These are phyloP conservation scores for Trichosporon faecale DNA, from an alignment of 1,284 basidiomycete species.

Conservation along the genomic window DNA sequence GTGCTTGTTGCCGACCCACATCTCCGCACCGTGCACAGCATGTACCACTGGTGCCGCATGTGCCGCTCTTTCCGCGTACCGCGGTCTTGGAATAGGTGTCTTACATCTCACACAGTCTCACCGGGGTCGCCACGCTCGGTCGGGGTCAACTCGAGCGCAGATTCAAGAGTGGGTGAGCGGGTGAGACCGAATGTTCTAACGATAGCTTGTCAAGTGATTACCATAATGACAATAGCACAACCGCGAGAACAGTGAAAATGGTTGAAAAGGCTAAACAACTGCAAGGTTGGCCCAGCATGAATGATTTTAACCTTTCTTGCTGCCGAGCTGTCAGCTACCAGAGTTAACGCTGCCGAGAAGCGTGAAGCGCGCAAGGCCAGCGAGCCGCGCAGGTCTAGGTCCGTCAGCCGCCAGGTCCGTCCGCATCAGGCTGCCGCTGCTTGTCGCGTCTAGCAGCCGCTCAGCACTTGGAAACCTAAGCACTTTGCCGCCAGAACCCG, in stretches of 20 bases:
- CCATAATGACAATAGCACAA: no score
- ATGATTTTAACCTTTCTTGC: not conserved
- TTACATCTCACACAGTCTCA: not conserved
- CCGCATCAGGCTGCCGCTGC: not conserved
- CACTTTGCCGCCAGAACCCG: not conserved
- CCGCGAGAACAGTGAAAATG: not conserved
- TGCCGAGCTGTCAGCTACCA: not conserved
- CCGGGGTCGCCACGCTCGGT: not conserved
- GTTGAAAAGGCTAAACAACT: not conserved
- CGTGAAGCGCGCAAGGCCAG: not conserved
- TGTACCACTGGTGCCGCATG: not conserved
- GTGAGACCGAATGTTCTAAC: not conserved
- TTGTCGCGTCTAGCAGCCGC: not conserved
- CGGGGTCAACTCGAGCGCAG: not conserved
- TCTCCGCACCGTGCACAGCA: not conserved
- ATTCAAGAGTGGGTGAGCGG: not conserved
- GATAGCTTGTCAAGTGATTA: no score
- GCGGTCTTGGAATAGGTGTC: not conserved
- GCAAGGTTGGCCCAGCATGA: not conserved
- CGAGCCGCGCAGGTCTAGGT: not conserved
- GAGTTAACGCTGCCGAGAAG: not conserved
- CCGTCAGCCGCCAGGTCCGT: not conserved
- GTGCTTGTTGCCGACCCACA: not conserved
- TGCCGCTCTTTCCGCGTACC: not conserved
- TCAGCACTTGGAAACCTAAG: not conserved